Evolutionary conservation across 23 red algal species (phyloP).

Genomic region (Gracilaria gracilis): DNA sequence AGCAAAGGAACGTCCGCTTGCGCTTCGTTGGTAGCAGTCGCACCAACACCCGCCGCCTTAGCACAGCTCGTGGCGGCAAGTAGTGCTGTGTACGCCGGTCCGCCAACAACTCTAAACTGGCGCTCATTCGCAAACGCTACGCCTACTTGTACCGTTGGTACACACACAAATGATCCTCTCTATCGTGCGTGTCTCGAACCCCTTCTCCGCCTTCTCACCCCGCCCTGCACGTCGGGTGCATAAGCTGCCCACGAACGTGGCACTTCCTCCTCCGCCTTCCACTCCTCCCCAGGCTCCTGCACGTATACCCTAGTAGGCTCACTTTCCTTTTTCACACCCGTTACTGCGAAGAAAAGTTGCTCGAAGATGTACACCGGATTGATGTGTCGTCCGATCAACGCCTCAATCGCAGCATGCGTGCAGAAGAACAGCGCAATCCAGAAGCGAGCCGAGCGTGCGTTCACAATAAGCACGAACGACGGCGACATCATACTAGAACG

Average conservation of each 20-base stretch:
- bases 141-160: no score
- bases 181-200: neutral
- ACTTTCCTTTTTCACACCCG: conserved; percentile 26
- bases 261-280: neutral
- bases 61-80: no score
- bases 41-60: no score
- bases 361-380: conserved; percentile 53
- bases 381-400: conserved; percentile 51
- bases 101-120: no score
- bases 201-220: neutral
- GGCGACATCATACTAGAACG: neutral
- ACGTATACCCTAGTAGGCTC: neutral
- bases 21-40: no score
- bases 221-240: neutral
- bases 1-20: no score
- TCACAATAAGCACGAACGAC: neutral
- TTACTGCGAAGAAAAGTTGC: conserved; percentile 33
- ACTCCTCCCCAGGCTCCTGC: neutral
- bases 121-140: no score
- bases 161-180: no score
- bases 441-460: conserved; percentile 25
- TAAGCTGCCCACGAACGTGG: neutral
- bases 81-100: no score
- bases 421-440: conserved; percentile 55
- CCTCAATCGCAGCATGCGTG: conserved; percentile 56